These are phyloP conservation scores for Osmanthus fragrans DNA, from an alignment of 257 asterid genomes.

Conservation along the genomic window DNA sequence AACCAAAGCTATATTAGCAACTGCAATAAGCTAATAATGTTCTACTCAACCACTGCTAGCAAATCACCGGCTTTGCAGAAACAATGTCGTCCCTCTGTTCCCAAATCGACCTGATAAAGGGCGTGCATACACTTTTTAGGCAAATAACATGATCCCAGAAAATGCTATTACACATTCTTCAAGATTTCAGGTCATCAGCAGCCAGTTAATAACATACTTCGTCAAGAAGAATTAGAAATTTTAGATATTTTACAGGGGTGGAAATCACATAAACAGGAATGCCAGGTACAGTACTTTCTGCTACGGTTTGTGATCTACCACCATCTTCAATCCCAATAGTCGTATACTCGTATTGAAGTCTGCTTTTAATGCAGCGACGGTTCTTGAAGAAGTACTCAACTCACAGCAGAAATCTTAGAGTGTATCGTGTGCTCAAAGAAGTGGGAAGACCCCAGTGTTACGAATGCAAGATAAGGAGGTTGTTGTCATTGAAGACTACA, in stretches of 20 bases:
- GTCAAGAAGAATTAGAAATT: no score
- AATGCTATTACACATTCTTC: neutral
- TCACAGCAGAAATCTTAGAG: neutral
- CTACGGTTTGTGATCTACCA: neutral
- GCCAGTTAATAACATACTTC: no score
- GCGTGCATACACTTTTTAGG: neutral
- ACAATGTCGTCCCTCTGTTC: constrained; percentile 61
- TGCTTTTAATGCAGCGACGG: no score
- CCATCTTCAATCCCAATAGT: neutral
- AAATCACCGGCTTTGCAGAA: constrained; percentile 65
- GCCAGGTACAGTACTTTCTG: neutral
- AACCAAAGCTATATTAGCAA: neutral
- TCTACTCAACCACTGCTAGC: constrained; percentile 54
- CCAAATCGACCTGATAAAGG: constrained; percentile 72
- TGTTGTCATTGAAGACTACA: neutral
- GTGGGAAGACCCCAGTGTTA: neutral
- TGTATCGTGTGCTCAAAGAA: neutral
- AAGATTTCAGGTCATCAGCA: neutral
- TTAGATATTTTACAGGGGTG: neutral
- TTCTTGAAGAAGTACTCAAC: neutral
- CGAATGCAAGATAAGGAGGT: neutral
- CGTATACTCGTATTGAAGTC: neutral
- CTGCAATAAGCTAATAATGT: neutral
- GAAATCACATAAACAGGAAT: neutral
- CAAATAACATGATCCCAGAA: neutral